Base-by-base conservation (phyloP, 139 green algal species). In the Edaphochlamys debaryana region DNA sequence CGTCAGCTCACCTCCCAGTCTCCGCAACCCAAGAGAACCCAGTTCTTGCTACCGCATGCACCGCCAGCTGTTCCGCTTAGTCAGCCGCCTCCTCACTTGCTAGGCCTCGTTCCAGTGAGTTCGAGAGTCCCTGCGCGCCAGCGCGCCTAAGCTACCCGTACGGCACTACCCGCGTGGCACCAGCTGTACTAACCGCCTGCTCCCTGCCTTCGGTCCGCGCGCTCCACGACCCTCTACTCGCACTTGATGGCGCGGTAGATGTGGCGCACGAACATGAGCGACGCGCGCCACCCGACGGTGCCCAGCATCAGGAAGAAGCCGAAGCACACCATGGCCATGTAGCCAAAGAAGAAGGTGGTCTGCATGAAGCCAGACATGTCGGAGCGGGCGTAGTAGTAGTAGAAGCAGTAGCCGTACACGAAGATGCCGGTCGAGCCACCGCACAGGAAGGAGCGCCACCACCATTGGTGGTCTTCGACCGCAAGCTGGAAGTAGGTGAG, bases 401-500 rank as follows among this genome's bases (percentile, higher is more conserved):
- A 99, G 84, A 98, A 96, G 89, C 92, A 98, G 93, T 99, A 99
- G 29, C 88, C 95, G 82, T 96, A 98, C 52, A 99, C 93, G 86
- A 98, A 99, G 36, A 98, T 54, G 13, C 93, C 95, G 6, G 97
- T 99, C 67, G 93, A 96, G 67, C 96, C 97, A 37, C 97, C 97
- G 87, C 95, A 98, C 78, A 99, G 81, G 80, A 98, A 94, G 25
- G 89, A 95, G 69, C 95, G 93, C 96, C 96, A 98, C 96, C 96
- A 98, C 95, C 94, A 90, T 48, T 89, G 85, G 85, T 95, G 92
- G 87, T 97, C 94, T 82, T 97, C 94, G 66, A 93, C 94, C 25
- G 94, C 91, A 32, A 97, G 92, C 89, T 98, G 96, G 94, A 98
- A 98, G 88, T 98, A 98, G 41, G 94, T 98, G n/a, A 98, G 92